These are phyloP conservation scores for Rhododendron ovatum DNA, from an alignment of 148 eudicot species.

Conservation along the genomic window DNA sequence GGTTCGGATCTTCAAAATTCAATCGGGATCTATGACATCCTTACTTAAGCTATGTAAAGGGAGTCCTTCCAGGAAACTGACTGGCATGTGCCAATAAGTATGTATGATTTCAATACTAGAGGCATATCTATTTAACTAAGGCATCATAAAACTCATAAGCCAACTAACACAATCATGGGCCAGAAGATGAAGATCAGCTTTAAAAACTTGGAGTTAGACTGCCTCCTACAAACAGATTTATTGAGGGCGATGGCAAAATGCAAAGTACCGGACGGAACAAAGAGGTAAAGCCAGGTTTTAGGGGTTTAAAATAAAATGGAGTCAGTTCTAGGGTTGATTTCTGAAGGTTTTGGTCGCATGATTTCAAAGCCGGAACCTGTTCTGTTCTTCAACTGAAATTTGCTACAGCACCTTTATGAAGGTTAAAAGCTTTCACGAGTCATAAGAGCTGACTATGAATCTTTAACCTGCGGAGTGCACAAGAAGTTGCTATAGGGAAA, in stretches of 20 bases:
- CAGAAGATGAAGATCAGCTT: neutral
- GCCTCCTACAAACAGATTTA: neutral
- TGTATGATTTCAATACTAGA: neutral
- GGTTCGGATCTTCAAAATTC: too few species aligned
- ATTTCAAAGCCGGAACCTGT: neutral
- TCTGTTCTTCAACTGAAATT: constrained; percentile 1
- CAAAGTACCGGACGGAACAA: neutral
- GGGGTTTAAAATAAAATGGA: neutral
- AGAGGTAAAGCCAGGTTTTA: neutral
- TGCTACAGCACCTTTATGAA: neutral
- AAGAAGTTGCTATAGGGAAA: neutral
- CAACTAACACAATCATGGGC: neutral
- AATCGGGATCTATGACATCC: too few species aligned
- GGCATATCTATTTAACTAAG: neutral
- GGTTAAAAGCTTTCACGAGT: neutral
- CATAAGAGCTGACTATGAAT: neutral
- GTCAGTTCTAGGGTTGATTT: neutral
- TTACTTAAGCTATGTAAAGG: too few species aligned
- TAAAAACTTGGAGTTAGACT: neutral
- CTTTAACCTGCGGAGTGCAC: neutral
- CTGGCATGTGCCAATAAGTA: too few species aligned
- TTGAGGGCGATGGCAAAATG: neutral
- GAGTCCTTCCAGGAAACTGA: too few species aligned
- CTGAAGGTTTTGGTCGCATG: neutral
- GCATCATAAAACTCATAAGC: constrained; percentile 2